phyloP scores from a whole-genome alignment of 495 filamentous ascomycete genomes.

The Hypomontagnella monticulosa region DNA sequence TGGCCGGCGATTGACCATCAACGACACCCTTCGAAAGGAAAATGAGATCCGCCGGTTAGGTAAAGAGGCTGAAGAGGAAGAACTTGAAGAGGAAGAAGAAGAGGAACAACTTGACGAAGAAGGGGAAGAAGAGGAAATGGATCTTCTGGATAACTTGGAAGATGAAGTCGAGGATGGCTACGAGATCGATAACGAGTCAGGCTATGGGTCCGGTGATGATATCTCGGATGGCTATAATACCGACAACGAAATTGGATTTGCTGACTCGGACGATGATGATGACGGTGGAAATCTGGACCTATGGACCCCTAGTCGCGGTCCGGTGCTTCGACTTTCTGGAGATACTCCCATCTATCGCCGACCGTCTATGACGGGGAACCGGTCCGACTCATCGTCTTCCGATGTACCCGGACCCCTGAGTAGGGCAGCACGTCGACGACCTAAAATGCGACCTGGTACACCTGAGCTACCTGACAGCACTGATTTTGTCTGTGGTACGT shows the following conservation, averaged over 20 bases:
- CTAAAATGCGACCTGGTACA: constrained; percentile 74
- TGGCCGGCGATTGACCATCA: constrained; percentile 78
- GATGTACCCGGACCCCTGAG: constrained; percentile 32
- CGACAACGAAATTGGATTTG: constrained; percentile 96
- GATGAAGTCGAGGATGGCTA: constrained; percentile 59
- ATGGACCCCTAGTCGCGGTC: constrained; percentile 75
- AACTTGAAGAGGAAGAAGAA: constrained; percentile 72
- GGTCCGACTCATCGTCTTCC: constrained; percentile 53
- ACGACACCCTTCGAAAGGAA: constrained; percentile 90
- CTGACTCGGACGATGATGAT: constrained; percentile 85
- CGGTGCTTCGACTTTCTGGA: constrained; percentile 53
- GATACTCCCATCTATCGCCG: constrained; percentile 50
- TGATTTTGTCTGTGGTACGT: constrained; percentile 96
- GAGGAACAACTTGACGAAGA: constrained; percentile 60
- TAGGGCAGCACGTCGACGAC: constrained; percentile 43
- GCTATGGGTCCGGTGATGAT: constrained; percentile 73
- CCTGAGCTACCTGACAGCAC: constrained; percentile 94
- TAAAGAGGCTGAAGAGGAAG: constrained; percentile 92
- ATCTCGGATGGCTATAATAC: constrained; percentile 84
- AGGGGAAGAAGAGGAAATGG: constrained; percentile 59
- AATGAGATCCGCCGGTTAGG: constrained; percentile 85
- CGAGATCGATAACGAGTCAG: constrained; percentile 59
- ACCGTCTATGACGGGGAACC: constrained; percentile 49
- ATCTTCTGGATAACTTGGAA: constrained; percentile 44
- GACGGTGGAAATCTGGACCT: constrained; percentile 80